Conservation (phyloP, 306 rosid genomes). For the Sophora flavescens region DNA sequence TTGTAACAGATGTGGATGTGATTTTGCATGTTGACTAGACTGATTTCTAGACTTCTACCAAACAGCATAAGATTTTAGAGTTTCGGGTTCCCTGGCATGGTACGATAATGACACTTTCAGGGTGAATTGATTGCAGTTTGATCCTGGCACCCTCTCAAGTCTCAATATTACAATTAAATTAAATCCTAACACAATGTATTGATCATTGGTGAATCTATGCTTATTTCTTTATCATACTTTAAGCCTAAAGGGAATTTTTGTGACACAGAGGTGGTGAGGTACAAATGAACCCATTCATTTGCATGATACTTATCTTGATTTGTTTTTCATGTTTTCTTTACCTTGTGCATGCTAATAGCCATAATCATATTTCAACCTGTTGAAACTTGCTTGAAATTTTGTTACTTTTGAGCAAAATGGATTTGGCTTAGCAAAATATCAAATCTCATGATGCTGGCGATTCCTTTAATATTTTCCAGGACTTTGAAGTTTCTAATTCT, state of each 20-base stretch:
- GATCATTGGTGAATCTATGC: neutral
- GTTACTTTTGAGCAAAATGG: conserved; percentile 24
- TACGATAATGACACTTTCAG: neutral
- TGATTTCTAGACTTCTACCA: neutral
- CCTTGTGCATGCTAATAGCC: conserved; percentile 12
- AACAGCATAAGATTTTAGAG: conserved; percentile 4
- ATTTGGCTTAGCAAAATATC: conserved; percentile 9
- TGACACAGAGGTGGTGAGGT: neutral
- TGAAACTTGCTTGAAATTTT: conserved; percentile 15
- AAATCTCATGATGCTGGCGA: conserved; percentile 12
- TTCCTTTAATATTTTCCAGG: conserved; percentile 23
- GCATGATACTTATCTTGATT: conserved; percentile 12
- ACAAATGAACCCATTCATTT: conserved; percentile 2
- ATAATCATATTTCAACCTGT: conserved; percentile 24
- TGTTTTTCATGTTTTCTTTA: conserved; percentile 1
- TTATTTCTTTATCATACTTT: conserved; percentile 9
- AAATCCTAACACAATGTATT: neutral
- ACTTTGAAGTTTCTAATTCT: conserved; percentile 37
- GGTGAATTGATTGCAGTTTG: conserved; percentile 12
- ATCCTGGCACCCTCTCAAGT: conserved; percentile 24
- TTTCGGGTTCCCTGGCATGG: conserved; percentile 1
- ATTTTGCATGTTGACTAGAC: neutral
- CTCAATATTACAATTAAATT: conserved; percentile 3
- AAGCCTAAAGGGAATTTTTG: conserved; percentile 3
- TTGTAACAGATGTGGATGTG: neutral